Conservation (phyloP, 2,329 filamentous ascomycete species). For the Plectosphaerella cucumerina region DNA sequence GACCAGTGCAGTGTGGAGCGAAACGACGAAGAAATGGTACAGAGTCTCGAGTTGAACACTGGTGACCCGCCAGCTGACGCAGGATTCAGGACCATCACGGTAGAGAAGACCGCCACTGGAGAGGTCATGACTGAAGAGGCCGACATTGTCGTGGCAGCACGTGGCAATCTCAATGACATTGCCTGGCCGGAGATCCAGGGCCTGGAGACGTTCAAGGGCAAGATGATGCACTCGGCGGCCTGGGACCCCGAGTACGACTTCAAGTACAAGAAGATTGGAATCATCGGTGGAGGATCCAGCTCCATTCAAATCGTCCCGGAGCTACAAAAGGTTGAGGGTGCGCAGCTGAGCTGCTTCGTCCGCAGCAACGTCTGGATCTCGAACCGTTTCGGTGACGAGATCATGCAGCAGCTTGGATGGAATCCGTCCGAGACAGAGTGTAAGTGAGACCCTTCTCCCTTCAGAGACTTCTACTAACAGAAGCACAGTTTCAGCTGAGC, state of each 20-base stretch:
- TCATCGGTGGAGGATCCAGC: constrained; percentile 54
- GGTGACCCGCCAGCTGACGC: too few relatives aligned
- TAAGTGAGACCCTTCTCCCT: constrained; percentile 11
- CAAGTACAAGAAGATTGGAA: constrained; percentile 43
- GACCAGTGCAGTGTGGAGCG: constrained; percentile 35
- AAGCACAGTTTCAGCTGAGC: constrained; percentile 23
- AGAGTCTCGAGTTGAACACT: too few relatives aligned
- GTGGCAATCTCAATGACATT: constrained; percentile 37
- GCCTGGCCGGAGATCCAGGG: constrained; percentile 44
- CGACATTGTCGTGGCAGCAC: constrained; percentile 22
- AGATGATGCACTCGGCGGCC: constrained; percentile 48
- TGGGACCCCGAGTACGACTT: constrained; percentile 49
- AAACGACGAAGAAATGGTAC: constrained; percentile 32
- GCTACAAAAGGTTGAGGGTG: constrained; percentile 29
- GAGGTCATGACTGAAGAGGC: constrained; percentile 31
- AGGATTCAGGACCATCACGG: background rate
- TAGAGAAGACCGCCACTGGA: constrained; percentile 24
- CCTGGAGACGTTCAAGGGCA: constrained; percentile 40
- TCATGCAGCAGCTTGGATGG: constrained; percentile 37
- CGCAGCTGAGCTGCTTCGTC: constrained; percentile 39
- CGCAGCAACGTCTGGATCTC: constrained; percentile 47
- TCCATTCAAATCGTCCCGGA: constrained; percentile 47
- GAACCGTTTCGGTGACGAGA: constrained; percentile 38
- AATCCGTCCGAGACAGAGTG: constrained; percentile 21
- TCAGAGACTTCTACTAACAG: too few relatives aligned